Percentiles rank a stretch among this genome's conserved stretches.
Conservation (phyloP, 2,329 filamentous ascomycete genomes). For the Penicillium sclerotiorum region DNA sequence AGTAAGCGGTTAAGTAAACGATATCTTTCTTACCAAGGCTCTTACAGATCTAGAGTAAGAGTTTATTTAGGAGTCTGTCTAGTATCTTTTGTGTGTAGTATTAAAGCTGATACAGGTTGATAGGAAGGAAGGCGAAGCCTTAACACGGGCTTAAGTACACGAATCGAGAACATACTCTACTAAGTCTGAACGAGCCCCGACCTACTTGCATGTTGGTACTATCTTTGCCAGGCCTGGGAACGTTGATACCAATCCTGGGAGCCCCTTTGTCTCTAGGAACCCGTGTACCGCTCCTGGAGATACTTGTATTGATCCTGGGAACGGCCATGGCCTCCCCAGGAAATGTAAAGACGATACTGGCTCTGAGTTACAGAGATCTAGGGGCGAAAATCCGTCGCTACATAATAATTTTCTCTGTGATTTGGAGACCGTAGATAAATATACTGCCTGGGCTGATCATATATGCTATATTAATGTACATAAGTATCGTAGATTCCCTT, state of each 20-base stretch:
- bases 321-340: neutral
- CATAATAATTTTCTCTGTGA: neutral
- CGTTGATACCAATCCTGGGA: neutral
- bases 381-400: neutral
- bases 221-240: neutral
- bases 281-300: neutral
- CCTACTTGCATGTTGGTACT: neutral
- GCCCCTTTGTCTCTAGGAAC: neutral
- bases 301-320: neutral
- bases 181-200: too few relatives aligned
- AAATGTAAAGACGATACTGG: neutral
- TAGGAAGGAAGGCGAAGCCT: neutral
- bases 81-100: neutral
- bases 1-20: neutral
- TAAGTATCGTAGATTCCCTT: neutral
- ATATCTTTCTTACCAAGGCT: neutral
- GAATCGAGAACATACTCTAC: too few relatives aligned
- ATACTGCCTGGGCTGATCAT: neutral
- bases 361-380: neutral
- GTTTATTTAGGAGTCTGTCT: neutral
- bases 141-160: too few relatives aligned
- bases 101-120: neutral
- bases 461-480: neutral
- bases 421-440: neutral
- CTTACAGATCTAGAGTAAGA: neutral